These are phyloP conservation scores for Acer negundo DNA, from an alignment of 345 rosid species.

Conservation along the genomic window DNA sequence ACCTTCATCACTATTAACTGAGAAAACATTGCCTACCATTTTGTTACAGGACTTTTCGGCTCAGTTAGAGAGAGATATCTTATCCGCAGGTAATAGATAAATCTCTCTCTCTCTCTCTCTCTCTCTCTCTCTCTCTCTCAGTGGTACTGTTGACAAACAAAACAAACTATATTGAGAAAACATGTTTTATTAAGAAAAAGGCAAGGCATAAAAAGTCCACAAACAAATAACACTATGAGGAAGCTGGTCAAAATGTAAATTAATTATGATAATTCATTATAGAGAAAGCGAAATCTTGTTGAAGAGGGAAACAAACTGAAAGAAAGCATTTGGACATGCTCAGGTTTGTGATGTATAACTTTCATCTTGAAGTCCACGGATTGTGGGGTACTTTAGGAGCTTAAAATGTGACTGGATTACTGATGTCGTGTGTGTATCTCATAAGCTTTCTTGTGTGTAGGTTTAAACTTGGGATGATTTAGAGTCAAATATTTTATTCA, in stretches of 20 bases:
- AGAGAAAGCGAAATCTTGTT: neutral
- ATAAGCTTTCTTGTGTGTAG: neutral
- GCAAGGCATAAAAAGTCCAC: neutral
- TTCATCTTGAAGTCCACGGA: neutral
- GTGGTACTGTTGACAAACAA: neutral
- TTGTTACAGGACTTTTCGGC: slow-evolving; percentile 90
- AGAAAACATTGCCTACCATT: slow-evolving; percentile 17
- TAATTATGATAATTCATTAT: slow-evolving; percentile 4
- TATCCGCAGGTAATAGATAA: slow-evolving; percentile 65
- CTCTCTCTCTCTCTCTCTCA: neutral
- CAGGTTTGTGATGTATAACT: neutral
- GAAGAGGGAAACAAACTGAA: neutral
- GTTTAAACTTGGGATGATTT: neutral
- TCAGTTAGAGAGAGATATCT: slow-evolving; percentile 87
- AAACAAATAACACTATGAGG: neutral
- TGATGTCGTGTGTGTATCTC: neutral
- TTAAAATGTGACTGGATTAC: neutral
- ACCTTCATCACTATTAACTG: slow-evolving; percentile 20
- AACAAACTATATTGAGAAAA: neutral
- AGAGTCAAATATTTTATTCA: neutral
- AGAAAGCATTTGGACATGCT: neutral
- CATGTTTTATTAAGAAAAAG: neutral
- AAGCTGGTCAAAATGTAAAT: neutral
- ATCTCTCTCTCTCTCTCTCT: slow-evolving; percentile 5
- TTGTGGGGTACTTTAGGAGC: neutral